Evolutionary conservation across 352 stramenopile species (phyloP).

Genomic region (Aphanomyces euteiches): DNA sequence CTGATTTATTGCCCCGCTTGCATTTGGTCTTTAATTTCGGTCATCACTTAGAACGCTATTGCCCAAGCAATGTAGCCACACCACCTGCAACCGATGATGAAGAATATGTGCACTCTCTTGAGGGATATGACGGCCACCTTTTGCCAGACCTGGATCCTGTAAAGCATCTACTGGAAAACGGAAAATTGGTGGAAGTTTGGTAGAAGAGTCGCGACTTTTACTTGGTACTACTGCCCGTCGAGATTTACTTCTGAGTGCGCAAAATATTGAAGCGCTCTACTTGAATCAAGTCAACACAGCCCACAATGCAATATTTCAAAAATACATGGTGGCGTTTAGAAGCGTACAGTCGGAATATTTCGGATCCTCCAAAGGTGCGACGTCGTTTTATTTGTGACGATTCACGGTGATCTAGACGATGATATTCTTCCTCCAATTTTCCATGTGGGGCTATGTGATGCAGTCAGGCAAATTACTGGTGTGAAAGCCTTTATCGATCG

Average conservation of each 20-base stretch:
- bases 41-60: slow-evolving; percentile 35
- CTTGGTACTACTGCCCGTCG: slow-evolving; percentile 4
- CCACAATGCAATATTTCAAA: slow-evolving; percentile 28
- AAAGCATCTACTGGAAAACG: slow-evolving; percentile 32
- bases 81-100: not conserved
- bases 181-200: not conserved
- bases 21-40: slow-evolving; percentile 66
- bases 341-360: slow-evolving; percentile 8
- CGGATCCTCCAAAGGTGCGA: not conserved
- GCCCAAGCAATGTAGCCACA: not conserved
- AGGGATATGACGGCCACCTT: slow-evolving; percentile 33
- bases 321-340: slow-evolving; percentile 8
- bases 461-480: slow-evolving; percentile 13
- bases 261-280: slow-evolving; percentile 44
- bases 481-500: slow-evolving; percentile 40
- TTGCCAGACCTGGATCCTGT: slow-evolving; percentile 44
- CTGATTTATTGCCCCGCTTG: slow-evolving; percentile 61
- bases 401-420: not conserved
- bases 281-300: slow-evolving; percentile 42
- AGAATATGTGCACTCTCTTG: slow-evolving; percentile 37
- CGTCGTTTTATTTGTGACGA: not conserved
- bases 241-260: slow-evolving; percentile 37
- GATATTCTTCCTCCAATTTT: not conserved
- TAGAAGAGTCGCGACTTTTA: slow-evolving; percentile 15
- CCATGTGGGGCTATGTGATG: not conserved